Evolutionary conservation across 495 filamentous ascomycete genomes (phyloP).

Genomic region (Neurospora sp.): DNA sequence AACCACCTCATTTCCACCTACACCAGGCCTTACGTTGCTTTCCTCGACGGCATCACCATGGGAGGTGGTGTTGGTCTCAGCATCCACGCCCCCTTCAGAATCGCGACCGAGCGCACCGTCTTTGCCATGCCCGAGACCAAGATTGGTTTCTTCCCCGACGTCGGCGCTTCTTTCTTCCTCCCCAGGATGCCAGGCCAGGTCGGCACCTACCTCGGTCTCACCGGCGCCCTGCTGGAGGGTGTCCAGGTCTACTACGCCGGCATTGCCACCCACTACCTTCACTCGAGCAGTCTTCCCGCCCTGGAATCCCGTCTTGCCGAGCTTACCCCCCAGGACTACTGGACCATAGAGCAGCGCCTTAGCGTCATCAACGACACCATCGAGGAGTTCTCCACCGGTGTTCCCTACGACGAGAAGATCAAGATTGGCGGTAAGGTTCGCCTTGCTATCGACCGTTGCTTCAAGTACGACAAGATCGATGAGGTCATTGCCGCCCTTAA

Average conservation of each 20-base stretch:
- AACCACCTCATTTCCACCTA: constrained; percentile 96
- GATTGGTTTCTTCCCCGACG: constrained; percentile 97
- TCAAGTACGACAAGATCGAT: constrained; percentile 52
- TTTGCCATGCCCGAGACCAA: constrained; percentile 98
- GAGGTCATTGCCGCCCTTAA: constrained; percentile 58
- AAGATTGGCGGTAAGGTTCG: constrained; percentile 54
- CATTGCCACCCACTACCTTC: constrained; percentile 87
- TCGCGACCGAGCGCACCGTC: constrained; percentile 88
- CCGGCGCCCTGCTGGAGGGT: constrained; percentile 69
- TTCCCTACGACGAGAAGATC: constrained; percentile 62
- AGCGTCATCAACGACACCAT: constrained; percentile 74
- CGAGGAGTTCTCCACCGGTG: constrained; percentile 77
- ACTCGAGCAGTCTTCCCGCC: constrained; percentile 71
- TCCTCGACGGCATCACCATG: constrained; percentile 98
- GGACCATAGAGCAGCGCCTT: constrained; percentile 48
- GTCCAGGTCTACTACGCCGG: constrained; percentile 76
- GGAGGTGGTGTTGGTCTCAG: constrained; percentile 91
- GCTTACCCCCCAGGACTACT: constrained; percentile 72
- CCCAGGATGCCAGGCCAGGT: constrained; percentile 73
- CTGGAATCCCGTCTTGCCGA: constrained; percentile 82
- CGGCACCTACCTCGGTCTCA: constrained; percentile 87
- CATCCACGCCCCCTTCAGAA: constrained; percentile 89
- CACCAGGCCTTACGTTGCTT: constrained; percentile 81
- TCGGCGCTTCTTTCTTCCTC: constrained; percentile 91
- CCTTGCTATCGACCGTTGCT: constrained; percentile 75